Evolutionary conservation across 306 rosid species (phyloP), one percentile per base, ranked within the genome.

Genomic region (Hylodesmum podocarpum): DNA sequence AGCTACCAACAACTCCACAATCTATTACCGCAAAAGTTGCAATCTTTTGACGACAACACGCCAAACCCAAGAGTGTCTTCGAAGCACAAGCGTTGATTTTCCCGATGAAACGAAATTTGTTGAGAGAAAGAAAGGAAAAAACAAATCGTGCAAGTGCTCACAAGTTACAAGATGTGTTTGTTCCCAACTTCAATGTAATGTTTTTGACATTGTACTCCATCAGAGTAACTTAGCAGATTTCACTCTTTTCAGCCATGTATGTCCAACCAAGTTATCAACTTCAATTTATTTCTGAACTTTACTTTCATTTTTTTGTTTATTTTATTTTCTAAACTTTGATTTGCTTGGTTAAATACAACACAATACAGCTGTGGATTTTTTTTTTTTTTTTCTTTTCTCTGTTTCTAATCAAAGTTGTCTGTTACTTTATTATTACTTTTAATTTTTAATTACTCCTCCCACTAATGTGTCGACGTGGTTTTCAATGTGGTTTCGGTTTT

Each of bases 1-100:
- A 34, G 51, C 79, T 22, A 36, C 53, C 64, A 59, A 77, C 76
- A 58, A 75, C 21, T 33, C 76, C 64, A 31, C 68, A 28, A 29
- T 46, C 39, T 57, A 40, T 25, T 9, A 66, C 68, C 22, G 6
- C 47, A 44, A 72, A 54, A 58, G 58, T 54, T 65, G 34, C 13
- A 41, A 49, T 28, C 83, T 82, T 63, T 72, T 50, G 74, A 78
- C 53, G 51, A 82, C 81, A 57, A 21, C 53, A n/a, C 53, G 72
- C 64, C 78, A 67, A 58, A 31, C 8, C 75, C 12, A 75, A 49
- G 49, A 59, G 33, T 40, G 27, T 18, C 39, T 36, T 36, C 2
- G 12, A 57, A 58, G 73, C 67, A 66, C 33, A 74, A 59, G 46
- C 34, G 37, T 46, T 62, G 77, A 74, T 63, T 67, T 62, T 59